Base-by-base conservation (phyloP, 2,329 filamentous ascomycete species). In the Colletotrichum euphorbiae region DNA sequence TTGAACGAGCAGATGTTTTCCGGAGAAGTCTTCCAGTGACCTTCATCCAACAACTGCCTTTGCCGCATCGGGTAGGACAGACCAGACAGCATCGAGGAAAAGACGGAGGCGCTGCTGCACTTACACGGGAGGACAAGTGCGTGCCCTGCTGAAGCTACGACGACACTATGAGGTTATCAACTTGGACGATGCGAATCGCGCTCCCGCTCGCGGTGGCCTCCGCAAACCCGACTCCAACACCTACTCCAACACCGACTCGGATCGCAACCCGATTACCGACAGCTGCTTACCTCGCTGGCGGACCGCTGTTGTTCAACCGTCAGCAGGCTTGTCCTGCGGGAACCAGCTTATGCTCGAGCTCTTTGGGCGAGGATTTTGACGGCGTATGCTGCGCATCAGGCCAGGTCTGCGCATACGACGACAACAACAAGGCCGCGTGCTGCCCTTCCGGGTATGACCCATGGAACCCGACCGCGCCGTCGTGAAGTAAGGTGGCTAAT, bases 361-460 rank as follows among this genome's bases (percentile, higher is more conserved):
- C 79, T 8, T 77, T 83, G 56, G 85, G 85, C 8, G 70, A 78
- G 21, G 78, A 74, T 46, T 88, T 87, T 72, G 76, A 72, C 46
- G 81, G 80, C 66, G 77, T 86, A 24, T 88, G 86, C 74, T 88
- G 86, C 73, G 77, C 82, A 52, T 81, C 79, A 67, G 84, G 83
- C 33, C 84, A 87, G 70, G 73, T 76, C 19, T 88, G 86, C 73
- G 78, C 81, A 3, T 75, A 87, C 4, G 86, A 88, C 71, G 78
- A 77, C 17, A 80, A 80, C 51, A 80, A 81, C 69, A 77, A 79
- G 57, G 83, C 86, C 7, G 86, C 86, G 2, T 88, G 86, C 74
- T 88, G 86, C 74, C 85, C 85, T 9, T 77, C 78, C 17, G 80
- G 81, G 85, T 87, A 74, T 48, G 79, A 81, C 40, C 9, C 38